Evolutionary conservation across 345 rosid genomes (phyloP).

Genomic region (Corymbia maculata): DNA sequence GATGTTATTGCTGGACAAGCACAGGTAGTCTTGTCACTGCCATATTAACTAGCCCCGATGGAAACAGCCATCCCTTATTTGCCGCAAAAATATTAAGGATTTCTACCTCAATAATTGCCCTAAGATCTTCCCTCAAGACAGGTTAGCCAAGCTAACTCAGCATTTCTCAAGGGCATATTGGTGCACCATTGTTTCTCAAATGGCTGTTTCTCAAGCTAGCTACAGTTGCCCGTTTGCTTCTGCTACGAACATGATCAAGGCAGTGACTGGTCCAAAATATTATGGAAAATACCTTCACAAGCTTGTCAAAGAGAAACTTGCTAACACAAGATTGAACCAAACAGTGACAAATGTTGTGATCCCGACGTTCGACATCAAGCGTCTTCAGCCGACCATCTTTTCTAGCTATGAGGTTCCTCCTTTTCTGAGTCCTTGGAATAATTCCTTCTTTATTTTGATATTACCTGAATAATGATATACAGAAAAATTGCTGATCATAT

Average conservation of each 20-base stretch:
- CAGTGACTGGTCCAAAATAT: conserved; percentile 15
- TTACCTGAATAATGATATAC: background rate
- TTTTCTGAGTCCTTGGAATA: background rate
- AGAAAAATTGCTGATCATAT: background rate
- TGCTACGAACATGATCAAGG: background rate
- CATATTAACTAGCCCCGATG: conserved; percentile 20
- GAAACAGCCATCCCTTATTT: conserved; percentile 17
- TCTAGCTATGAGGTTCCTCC: conserved; percentile 9
- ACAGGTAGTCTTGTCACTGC: conserved; percentile 25
- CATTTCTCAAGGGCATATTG: background rate
- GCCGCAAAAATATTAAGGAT: conserved; percentile 21
- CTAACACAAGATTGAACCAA: conserved; percentile 5
- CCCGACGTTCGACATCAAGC: conserved; percentile 20
- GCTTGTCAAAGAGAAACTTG: conserved; percentile 8
- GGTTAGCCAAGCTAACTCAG: background rate
- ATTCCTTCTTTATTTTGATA: background rate
- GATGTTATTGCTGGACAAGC: conserved; percentile 23
- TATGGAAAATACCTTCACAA: conserved; percentile 13
- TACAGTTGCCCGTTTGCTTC: background rate
- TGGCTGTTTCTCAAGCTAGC: background rate
- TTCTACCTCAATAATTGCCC: conserved; percentile 10
- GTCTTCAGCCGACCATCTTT: conserved; percentile 22
- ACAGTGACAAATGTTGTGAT: conserved; percentile 29
- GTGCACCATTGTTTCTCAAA: background rate
- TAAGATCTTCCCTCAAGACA: conserved; percentile 13